Evolutionary conservation across 1,284 basidiomycete genomes (phyloP).

Genomic region (Lentinula novae-zelandiae): DNA sequence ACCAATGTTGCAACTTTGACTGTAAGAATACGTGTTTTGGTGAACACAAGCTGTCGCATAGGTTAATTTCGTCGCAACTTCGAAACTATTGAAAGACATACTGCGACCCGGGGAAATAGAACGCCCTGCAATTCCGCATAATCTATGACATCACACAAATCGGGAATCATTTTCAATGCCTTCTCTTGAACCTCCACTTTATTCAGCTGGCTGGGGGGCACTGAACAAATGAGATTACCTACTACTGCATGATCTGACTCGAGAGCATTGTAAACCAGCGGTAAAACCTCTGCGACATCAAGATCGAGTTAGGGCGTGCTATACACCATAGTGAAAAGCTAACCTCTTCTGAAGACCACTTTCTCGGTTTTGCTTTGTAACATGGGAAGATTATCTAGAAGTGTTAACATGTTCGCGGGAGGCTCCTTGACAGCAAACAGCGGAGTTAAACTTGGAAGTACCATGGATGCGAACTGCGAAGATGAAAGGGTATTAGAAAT

Average conservation of each 20-base stretch:
- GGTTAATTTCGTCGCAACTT: not conserved
- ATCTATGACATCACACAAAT: slow-evolving; percentile 90
- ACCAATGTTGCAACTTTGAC: slow-evolving; percentile 89
- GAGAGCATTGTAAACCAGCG: slow-evolving; percentile 91
- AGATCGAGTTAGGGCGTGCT: not conserved
- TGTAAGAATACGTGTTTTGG: slow-evolving; percentile 80
- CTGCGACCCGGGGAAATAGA: slow-evolving; percentile 26
- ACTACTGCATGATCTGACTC: slow-evolving; percentile 88
- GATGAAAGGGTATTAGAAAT: slow-evolving; percentile 81
- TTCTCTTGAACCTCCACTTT: slow-evolving; percentile 80
- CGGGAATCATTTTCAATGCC: slow-evolving; percentile 82
- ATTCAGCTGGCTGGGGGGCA: not conserved
- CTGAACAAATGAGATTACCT: slow-evolving; percentile 20
- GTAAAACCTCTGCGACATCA: slow-evolving; percentile 75
- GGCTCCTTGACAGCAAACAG: slow-evolving; percentile 92
- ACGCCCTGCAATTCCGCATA: slow-evolving; percentile 89
- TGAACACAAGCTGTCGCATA: slow-evolving; percentile 74
- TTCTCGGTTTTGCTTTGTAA: slow-evolving; percentile 91
- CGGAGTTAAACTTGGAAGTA: slow-evolving; percentile 87
- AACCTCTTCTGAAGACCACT: slow-evolving; percentile 83
- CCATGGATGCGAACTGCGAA: slow-evolving; percentile 77
- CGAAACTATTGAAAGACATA: not conserved
- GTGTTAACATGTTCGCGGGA: slow-evolving; percentile 92
- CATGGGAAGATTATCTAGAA: slow-evolving; percentile 86
- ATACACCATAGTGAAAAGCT: slow-evolving; percentile 27